phyloP scores from a whole-genome alignment of 2,329 filamentous ascomycete species.

The Penicillium concentricum region DNA sequence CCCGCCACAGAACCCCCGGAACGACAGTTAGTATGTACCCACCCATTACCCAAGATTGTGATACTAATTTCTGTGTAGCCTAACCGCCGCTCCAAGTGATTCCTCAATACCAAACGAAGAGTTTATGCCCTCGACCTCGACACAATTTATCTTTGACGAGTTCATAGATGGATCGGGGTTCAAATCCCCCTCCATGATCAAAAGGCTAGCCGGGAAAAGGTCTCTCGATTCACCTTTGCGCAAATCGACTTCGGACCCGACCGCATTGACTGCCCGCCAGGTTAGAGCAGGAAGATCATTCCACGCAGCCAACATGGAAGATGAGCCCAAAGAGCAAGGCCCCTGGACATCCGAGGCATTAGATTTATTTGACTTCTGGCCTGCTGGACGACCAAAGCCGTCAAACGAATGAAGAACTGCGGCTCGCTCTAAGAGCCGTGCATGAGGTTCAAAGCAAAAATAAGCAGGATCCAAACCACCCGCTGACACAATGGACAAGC shows the following conservation, averaged over 20 bases:
- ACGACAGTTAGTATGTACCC: slow-evolving; percentile 33
- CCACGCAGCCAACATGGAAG: slow-evolving; percentile 15
- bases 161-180: slow-evolving; percentile 14
- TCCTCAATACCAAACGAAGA: slow-evolving; percentile 18
- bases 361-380: slow-evolving; percentile 47
- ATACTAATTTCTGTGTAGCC: slow-evolving; percentile 15
- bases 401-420: slow-evolving; percentile 18
- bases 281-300: slow-evolving; percentile 18
- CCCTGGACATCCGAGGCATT: slow-evolving; percentile 45
- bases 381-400: slow-evolving; percentile 39
- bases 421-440: slow-evolving; percentile 49
- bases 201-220: slow-evolving; percentile 5
- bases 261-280: slow-evolving; percentile 22
- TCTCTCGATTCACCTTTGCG: slow-evolving; percentile 20
- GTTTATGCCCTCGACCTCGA: slow-evolving; percentile 30
- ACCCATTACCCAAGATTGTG: background rate
- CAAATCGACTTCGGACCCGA: slow-evolving; percentile 39
- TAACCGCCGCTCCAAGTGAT: background rate
- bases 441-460: slow-evolving; percentile 27
- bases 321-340: slow-evolving; percentile 30
- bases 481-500: background rate
- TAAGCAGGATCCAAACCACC: background rate
- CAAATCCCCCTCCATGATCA: background rate
- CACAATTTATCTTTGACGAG: slow-evolving; percentile 29
- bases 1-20: slow-evolving; percentile 6